phyloP scores from a whole-genome alignment of 768 basidiomycete genomes.

The Boletus sp. region DNA sequence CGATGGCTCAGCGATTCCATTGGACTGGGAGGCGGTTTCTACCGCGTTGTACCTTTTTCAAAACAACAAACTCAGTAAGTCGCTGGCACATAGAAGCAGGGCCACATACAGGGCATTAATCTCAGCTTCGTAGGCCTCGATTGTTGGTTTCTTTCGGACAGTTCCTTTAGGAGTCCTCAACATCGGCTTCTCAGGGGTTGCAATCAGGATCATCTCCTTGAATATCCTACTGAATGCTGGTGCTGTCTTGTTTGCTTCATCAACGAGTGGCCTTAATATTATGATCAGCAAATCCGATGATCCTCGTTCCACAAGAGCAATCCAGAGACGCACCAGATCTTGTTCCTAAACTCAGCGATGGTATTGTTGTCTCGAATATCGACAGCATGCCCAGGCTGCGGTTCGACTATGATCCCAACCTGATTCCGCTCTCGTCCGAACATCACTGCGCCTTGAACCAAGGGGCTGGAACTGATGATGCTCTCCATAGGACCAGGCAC shows the following conservation, averaged over 20 bases:
- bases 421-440: too few relatives aligned
- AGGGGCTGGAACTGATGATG: conserved; percentile 18
- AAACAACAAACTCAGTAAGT: neutral
- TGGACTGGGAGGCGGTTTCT: neutral
- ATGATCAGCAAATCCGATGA: neutral
- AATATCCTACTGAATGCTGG: conserved; percentile 42
- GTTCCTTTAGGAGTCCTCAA: conserved; percentile 33
- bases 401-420: conserved; percentile 32
- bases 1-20: neutral
- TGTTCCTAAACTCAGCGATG: conserved; percentile 11
- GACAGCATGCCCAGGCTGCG: conserved; percentile 12
- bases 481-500: conserved; percentile 33
- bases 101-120: conserved; percentile 19
- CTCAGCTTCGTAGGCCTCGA: conserved; percentile 20
- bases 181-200: conserved; percentile 38
- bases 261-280: conserved; percentile 32
- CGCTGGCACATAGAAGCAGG: too few relatives aligned
- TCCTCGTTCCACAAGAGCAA: neutral
- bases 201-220: conserved; percentile 49
- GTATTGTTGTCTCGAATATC: conserved; percentile 10
- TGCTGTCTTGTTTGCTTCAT: conserved; percentile 36
- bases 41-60: conserved; percentile 7
- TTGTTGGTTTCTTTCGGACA: conserved; percentile 11
- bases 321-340: conserved; percentile 22
- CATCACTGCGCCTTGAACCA: conserved; percentile 18